Evolutionary conservation across 805 yeast genomes (phyloP), one percentile per base, ranked within the genome.

Genomic region (Starmerella vitae): DNA sequence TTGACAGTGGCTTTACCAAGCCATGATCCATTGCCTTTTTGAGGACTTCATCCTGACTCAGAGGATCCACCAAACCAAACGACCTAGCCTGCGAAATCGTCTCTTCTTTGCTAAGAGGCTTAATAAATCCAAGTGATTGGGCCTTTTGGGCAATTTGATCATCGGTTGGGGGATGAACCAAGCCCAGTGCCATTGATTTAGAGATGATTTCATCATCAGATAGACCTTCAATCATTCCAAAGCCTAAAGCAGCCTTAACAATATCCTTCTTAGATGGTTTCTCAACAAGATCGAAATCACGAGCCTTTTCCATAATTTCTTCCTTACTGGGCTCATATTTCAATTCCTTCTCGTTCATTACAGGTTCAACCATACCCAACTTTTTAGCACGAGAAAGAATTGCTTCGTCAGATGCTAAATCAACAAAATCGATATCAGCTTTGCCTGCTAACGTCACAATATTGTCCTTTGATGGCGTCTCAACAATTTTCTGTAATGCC

Each of bases 211-310:
- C 28, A 2, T 30, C 37, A 2, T 38, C 28, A 5, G 30, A 22
- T 12, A 21, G 37, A 8, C 37, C 37, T 14, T 37, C 46, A 8
- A 45, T 18, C 20, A 30, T n/a, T 12, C 27, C 36, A 8, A 33
- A 20, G 10, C 7, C 13, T 15, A 15, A 22, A 6, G 38, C 41
- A n/a, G 22, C 17, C 3, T 21, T 19, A 8, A 12, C 28, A 17
- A 38, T 26, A n/a, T 42, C 41, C 3, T 20, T 41, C 4, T 39
- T 36, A 6, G 38, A 15, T 3, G 26, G 32, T 6, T 47, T 47
- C 5, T 68, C 57, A 1, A 91, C 93, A 40, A 83, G 60, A 50
- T 71, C 67, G 48, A 78, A 64, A 29, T 34, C 8, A 19, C 28
- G 5, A 25, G 45, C 45, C 15, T 26, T 20, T 4, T 6, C 30